Evolutionary conservation across 1,284 basidiomycete species (phyloP).

Genomic region (Marasmius oreades): DNA sequence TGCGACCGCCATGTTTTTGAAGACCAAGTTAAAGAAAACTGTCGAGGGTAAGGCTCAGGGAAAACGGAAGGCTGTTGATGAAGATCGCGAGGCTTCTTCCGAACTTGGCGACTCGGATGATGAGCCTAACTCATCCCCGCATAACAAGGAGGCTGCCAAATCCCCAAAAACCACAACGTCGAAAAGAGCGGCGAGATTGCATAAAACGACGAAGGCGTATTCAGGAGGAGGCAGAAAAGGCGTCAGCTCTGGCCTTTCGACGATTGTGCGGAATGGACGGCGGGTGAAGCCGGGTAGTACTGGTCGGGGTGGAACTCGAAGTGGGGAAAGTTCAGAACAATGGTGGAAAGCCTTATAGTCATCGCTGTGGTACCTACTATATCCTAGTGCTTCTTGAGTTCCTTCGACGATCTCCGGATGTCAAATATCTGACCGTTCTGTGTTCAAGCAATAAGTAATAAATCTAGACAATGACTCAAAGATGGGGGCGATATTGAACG

Average conservation of each 20-base stretch:
- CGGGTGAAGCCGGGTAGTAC: conserved; percentile 9
- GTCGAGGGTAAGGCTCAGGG: neutral
- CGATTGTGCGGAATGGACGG: conserved; percentile 38
- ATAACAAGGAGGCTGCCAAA: conserved; percentile 6
- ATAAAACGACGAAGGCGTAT: conserved; percentile 22
- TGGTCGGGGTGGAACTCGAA: conserved; percentile 3
- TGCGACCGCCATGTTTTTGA: conserved; percentile 24
- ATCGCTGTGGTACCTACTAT: too few species aligned
- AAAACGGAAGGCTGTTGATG: conserved; percentile 19
- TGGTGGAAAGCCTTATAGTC: neutral
- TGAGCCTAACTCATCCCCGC: conserved; percentile 2
- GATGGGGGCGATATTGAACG: too few species aligned
- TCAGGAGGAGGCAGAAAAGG: conserved; percentile 62
- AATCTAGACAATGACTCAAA: too few species aligned
- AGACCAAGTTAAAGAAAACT: neutral
- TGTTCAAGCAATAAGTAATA: too few species aligned
- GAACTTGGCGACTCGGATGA: conserved; percentile 21
- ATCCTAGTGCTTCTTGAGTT: too few species aligned
- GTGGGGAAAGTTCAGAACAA: neutral
- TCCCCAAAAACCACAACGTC: neutral
- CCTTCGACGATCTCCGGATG: too few species aligned
- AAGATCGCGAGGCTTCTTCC: conserved; percentile 21
- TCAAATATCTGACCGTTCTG: too few species aligned
- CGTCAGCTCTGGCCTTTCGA: conserved; percentile 71
- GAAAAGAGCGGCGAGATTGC: conserved; percentile 14